Conservation (phyloP, 2,329 filamentous ascomycete genomes). For the Aspergillaceae sp. region DNA sequence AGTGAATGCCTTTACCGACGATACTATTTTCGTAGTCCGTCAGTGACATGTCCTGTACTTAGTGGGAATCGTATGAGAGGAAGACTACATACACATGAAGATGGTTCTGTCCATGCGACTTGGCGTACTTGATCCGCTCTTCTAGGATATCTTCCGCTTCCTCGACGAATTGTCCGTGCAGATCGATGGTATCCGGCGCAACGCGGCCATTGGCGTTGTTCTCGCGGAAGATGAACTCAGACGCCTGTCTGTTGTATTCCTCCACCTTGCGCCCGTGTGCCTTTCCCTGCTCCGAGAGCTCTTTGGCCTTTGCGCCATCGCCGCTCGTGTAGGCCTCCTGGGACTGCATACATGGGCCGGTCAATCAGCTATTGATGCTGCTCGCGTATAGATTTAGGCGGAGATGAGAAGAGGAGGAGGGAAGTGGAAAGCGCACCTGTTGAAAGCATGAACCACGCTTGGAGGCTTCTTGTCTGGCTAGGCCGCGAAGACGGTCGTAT, state of each 20-base stretch:
- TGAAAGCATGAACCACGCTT: constrained; percentile 74
- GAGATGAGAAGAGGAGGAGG: neutral
- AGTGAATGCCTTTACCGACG: constrained; percentile 92
- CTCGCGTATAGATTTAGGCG: too few relatives aligned
- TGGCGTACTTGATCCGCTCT: constrained; percentile 71
- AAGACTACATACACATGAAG: constrained; percentile 60
- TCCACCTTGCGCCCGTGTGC: constrained; percentile 75
- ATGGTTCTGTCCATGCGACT: constrained; percentile 64
- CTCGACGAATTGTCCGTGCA: constrained; percentile 90
- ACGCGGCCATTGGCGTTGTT: constrained; percentile 77
- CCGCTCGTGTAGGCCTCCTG: constrained; percentile 74
- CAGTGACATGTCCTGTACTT: too few relatives aligned
- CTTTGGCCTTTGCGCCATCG: constrained; percentile 74
- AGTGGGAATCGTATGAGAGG: neutral
- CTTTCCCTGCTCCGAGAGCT: constrained; percentile 78
- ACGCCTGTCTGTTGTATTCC: constrained; percentile 80
- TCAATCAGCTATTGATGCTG: neutral
- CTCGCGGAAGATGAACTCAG: constrained; percentile 88
- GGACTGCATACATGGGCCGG: constrained; percentile 39
- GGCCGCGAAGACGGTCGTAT: constrained; percentile 81
- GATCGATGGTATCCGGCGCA: constrained; percentile 73
- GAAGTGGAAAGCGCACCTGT: constrained; percentile 40
- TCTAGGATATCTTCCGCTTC: constrained; percentile 89
- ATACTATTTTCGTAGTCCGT: constrained; percentile 44
- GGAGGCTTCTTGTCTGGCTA: constrained; percentile 69